Evolutionary conservation across 176 grass and related monocot genomes (phyloP), one percentile per base, ranked within the genome.

Genomic region (Aechmea fasciata): DNA sequence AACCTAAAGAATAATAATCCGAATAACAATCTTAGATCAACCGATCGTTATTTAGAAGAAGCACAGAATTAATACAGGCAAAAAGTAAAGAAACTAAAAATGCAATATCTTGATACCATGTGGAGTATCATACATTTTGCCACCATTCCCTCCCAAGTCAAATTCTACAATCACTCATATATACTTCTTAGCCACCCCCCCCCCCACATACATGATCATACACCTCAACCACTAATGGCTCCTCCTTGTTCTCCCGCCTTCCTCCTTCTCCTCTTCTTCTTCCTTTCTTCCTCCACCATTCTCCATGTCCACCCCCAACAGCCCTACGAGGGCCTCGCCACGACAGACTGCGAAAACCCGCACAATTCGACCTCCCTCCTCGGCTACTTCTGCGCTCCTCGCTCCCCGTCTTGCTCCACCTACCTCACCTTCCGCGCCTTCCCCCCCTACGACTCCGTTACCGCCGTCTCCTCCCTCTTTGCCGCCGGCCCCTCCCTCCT

Each of bases 381-480:
- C 0, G 91, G 87, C 25, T 96, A 87, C 84, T 87, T 79, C 63
- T 96, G 87, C 84, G 19, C 62, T 13, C 1, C 65, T 67, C 6
- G 23, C 54, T 20, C 79, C 11, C 20, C 50, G 41, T 88, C 76
- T 8, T 96, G 87, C 79, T 14, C 65, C 15, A 51, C 91, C 10
- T 96, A 78, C 79, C 84, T 90, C 79, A 90, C 91, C 70, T 96
- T 96, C 81, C 82, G 63, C 57, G 59, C 77, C 4, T 25, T 50
- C 1, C 4, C 48, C 7, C 79, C 73, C 0, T 83, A 78, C 76
- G 5, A 57, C 1, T 71, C 28, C 33, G 69, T 71, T 2, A 14
- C 82, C 48, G 13, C 75, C 65, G 61, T 96, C 77, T 75, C 84
- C 0, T 11, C 84, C 2, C 87, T 90, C n/a, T 69, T 96, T 11